Evolutionary conservation across 306 rosid species (phyloP), one percentile per base, ranked within the genome.

Genomic region (Comarum palustre): DNA sequence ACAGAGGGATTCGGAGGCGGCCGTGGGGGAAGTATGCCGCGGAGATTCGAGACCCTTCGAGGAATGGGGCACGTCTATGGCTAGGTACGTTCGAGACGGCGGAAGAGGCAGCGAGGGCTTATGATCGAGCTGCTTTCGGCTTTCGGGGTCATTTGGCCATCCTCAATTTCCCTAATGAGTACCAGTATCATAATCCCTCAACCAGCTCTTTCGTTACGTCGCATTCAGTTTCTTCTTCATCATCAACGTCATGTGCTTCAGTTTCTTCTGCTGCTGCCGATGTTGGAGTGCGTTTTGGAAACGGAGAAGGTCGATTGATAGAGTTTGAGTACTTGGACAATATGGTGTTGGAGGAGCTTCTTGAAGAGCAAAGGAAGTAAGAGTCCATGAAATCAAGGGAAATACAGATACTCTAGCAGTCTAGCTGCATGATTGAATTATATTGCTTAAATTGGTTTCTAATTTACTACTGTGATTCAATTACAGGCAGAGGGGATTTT

Each of bases 11-110:
- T 24, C 78, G 98, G 4, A 74, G 91, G 66, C 82, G 97, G 69
- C 97, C 96, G 3, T 93, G 98, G 98, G 98, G 96, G 1, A 93
- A 93, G 77, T 91, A 79, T 46, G 98, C 94, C 0, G 98, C 98
- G 0, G 98, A 93, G 74, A 93, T 91, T 68, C 89, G 98, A 39
- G 98, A 93, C 61, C 97, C 98, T 0, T 85, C 96, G 8, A 80
- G 94, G 31, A 93, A 87, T 55, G 96, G 98, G 10, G 90, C 94
- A 12, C 84, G 98, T 2, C 72, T 89, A 0, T 93, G 97, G 98
- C 86, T 93, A 0, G 98, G 98, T 51, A 93, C 96, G 2, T 93
- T 89, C 42, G 96, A 87, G 2, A 94, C 97, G 1, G 91, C 98
- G 0, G 96, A 91, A 41, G 79, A 87, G 66, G 98, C 98, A 36